Conservation (phyloP, 345 rosid species). For the Hibiscus trionum region DNA sequence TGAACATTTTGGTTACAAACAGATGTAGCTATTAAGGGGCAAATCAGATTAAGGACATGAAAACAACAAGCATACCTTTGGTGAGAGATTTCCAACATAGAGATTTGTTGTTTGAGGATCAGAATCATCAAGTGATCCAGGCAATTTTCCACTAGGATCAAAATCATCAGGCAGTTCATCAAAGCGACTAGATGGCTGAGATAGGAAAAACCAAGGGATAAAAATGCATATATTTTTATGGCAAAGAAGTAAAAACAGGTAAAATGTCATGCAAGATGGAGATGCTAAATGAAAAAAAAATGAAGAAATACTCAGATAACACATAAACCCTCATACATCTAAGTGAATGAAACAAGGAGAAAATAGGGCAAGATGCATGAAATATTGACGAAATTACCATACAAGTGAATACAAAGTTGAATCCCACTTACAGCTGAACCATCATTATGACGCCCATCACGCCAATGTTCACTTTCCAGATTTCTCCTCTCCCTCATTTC, state of each 20-base stretch:
- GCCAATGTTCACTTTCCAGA: conserved; percentile 68
- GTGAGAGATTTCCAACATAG: conserved; percentile 95
- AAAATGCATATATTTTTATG: conserved; percentile 5
- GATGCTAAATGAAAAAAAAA: neutral
- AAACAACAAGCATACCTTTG: conserved; percentile 43
- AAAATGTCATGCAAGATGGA: neutral
- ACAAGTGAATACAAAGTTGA: neutral
- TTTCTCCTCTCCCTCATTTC: conserved; percentile 94
- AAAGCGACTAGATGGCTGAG: conserved; percentile 85
- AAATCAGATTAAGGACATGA: neutral
- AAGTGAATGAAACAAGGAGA: neutral
- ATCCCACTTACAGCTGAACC: conserved; percentile 52
- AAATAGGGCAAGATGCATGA: neutral
- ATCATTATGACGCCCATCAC: conserved; percentile 39
- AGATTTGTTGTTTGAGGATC: conserved; percentile 99
- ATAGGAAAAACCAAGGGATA: conserved; percentile 21
- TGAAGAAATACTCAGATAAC: neutral
- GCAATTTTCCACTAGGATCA: conserved; percentile 93
- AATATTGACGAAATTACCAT: neutral
- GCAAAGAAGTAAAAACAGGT: neutral
- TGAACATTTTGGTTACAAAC: conserved; percentile 11
- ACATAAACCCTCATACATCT: neutral
- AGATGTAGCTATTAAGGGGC: neutral
- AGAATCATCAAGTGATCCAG: conserved; percentile 98
- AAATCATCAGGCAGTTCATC: conserved; percentile 97